Conservation (phyloP, 345 rosid genomes). For the Microcos paniculata region DNA sequence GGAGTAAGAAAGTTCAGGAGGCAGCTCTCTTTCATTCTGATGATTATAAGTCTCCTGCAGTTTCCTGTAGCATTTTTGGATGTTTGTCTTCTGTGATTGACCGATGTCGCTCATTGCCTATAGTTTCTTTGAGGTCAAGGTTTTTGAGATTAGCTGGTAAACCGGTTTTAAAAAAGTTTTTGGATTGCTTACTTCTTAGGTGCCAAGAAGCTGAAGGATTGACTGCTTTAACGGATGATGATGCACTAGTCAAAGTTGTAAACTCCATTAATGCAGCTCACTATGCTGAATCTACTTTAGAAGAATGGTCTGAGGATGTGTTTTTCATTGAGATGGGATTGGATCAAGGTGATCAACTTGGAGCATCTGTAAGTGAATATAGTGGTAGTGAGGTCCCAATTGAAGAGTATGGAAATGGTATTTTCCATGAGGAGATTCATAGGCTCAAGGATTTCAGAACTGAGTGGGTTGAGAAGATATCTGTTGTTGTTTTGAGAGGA, state of each 20-base stretch:
- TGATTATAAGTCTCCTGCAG: slow-evolving; percentile 62
- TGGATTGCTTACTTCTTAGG: slow-evolving; percentile 64
- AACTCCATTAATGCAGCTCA: slow-evolving; percentile 66
- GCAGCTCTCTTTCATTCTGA: slow-evolving; percentile 55
- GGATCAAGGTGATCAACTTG: slow-evolving; percentile 39
- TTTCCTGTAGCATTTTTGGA: slow-evolving; percentile 55
- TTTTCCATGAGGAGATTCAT: slow-evolving; percentile 57
- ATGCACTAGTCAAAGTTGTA: slow-evolving; percentile 75
- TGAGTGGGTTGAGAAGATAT: slow-evolving; percentile 83
- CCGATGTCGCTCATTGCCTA: slow-evolving; percentile 68
- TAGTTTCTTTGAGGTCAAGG: slow-evolving; percentile 55
- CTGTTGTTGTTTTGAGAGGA: slow-evolving; percentile 72
- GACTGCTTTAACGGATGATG: slow-evolving; percentile 82
- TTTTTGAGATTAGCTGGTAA: slow-evolving; percentile 69
- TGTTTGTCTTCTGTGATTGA: slow-evolving; percentile 60
- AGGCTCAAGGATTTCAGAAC: slow-evolving; percentile 58
- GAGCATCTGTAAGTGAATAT: slow-evolving; percentile 25
- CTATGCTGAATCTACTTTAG: slow-evolving; percentile 64
- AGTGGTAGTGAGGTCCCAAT: slow-evolving; percentile 11
- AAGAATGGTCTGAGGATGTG: slow-evolving; percentile 85
- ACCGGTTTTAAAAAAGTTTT: slow-evolving; percentile 55
- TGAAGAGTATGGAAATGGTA: slow-evolving; percentile 37
- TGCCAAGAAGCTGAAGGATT: slow-evolving; percentile 97
- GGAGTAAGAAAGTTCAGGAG: slow-evolving; percentile 70
- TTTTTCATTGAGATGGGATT: slow-evolving; percentile 78